Evolutionary conservation across 805 yeast genomes (phyloP), one percentile per base, ranked within the genome.

Genomic region (Starmerella tilneyi): DNA sequence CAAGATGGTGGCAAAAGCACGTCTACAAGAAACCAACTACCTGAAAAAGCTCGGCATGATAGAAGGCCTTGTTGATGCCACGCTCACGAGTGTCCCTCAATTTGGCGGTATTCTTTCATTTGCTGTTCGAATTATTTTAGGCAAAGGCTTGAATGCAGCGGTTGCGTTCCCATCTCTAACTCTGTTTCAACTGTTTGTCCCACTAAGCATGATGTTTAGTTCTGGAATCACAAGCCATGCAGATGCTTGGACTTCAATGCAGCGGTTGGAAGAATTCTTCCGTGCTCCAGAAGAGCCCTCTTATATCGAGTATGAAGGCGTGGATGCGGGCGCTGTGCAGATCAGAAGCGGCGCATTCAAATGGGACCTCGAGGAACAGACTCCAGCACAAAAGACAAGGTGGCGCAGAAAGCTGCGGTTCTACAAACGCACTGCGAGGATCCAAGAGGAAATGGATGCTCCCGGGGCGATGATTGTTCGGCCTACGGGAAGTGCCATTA

Each of bases 121-220:
- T 52, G 64, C 74, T 26, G 63, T 68, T 2, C 61, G 72, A 54
- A 68, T 68, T 35, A 64, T 73, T 28, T 68, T 75, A 4, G 68
- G 70, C 45, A 61, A 63, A 15, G 45, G 45, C 20, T 60, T 68
- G 43, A 65, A 68, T 49, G 76, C 92, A 1, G 82, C 85, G 8
- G 66, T 71, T 23, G 72, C 83, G 19, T 83, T 83, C 58, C 74
- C 92, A 1, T 78, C 92, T 2, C 65, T 83, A 34, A 71, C 88
- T 0, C 65, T 81, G 44, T 83, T 81, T 68, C 79, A 77, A 41
- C 69, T 80, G 51, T 63, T 82, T 64, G 62, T 81, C 37, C 94
- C 94, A 3, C 56, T 80, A 54, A 78, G 84, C 0, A 62, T 79
- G 50, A 69, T 78, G 33, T 67, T 81, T 23, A 71, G 76, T 4